phyloP scores from a whole-genome alignment of 352 stramenopile genomes.

The Phytophthora pisi region DNA sequence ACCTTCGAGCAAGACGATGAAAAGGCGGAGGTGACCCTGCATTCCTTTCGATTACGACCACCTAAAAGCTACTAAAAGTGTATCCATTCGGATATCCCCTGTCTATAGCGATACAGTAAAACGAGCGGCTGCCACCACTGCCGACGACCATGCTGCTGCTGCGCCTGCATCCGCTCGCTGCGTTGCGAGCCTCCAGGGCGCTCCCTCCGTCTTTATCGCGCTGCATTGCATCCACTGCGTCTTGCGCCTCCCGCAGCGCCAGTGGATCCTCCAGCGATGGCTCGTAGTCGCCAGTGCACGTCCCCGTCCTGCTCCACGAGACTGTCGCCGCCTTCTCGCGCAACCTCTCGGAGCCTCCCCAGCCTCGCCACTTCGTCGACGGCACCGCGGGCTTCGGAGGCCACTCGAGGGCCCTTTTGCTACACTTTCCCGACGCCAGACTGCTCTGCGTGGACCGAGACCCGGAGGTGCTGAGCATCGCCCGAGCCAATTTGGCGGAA shows the following conservation, averaged over 20 bases:
- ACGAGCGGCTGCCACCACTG: not conserved
- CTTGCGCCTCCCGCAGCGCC: slow-evolving; percentile 8
- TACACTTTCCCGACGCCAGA: slow-evolving; percentile 44
- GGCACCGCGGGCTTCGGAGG: slow-evolving; percentile 75
- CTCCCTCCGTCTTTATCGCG: slow-evolving; percentile 6
- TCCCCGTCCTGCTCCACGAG: slow-evolving; percentile 69
- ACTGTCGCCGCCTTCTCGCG: slow-evolving; percentile 41
- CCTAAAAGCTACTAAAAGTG: slow-evolving; percentile 1
- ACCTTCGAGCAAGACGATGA: no score
- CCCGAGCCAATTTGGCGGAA: slow-evolving; percentile 48
- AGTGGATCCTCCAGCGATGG: slow-evolving; percentile 1
- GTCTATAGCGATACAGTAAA: slow-evolving; percentile 13
- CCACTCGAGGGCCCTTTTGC: slow-evolving; percentile 67
- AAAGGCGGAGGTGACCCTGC: no score
- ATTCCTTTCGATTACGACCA: not conserved
- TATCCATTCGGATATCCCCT: slow-evolving; percentile 14
- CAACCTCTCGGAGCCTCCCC: slow-evolving; percentile 21
- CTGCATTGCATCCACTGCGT: slow-evolving; percentile 1
- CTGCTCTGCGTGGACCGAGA: slow-evolving; percentile 86
- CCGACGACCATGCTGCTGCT: slow-evolving; percentile 13
- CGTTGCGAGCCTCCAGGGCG: not conserved
- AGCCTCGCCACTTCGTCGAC: slow-evolving; percentile 66
- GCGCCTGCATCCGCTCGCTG: slow-evolving; percentile 6
- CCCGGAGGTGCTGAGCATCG: slow-evolving; percentile 68
- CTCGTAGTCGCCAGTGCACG: slow-evolving; percentile 35